Percentiles rank a stretch among this genome's conserved stretches.
These are phyloP conservation scores for Stromatinia cepivora DNA, from an alignment of 2,329 filamentous ascomycete genomes.

Conservation along the genomic window DNA sequence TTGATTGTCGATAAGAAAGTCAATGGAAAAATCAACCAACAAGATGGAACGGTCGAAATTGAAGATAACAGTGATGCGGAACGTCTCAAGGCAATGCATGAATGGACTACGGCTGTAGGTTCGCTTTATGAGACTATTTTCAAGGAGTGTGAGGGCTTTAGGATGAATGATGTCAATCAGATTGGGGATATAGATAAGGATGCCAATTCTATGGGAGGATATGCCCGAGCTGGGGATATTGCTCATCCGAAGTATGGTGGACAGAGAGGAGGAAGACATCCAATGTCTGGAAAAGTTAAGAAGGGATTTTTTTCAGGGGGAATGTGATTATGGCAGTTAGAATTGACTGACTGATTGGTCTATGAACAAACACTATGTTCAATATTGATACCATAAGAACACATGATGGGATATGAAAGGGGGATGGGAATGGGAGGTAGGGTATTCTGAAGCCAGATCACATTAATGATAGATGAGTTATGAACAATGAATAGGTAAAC, in stretches of 20 bases:
- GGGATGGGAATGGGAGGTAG: background rate
- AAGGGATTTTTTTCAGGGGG: background rate
- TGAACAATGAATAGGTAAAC: conserved; percentile 1
- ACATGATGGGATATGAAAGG: background rate
- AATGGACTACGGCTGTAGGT: conserved; percentile 70
- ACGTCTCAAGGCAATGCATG: conserved; percentile 69
- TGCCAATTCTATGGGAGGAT: background rate
- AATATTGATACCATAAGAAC: background rate
- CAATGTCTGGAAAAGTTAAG: background rate
- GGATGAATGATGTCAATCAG: conserved; percentile 34
- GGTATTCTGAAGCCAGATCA: background rate
- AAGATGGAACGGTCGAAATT: conserved; percentile 79
- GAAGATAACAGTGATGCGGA: conserved; percentile 71
- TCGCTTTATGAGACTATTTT: conserved; percentile 71
- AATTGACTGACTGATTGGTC: background rate
- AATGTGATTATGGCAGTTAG: too few relatives aligned
- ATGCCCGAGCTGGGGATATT: background rate
- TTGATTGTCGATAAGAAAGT: conserved; percentile 90
- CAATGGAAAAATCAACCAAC: conserved; percentile 84
- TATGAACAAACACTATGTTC: background rate
- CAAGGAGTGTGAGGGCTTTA: conserved; percentile 73
- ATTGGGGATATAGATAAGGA: conserved; percentile 20
- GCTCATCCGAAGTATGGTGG: background rate
- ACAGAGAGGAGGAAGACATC: background rate
- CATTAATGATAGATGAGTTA: conserved; percentile 15